Evolutionary conservation across 169 alveolate genomes (phyloP).

Genomic region (Neospora caninum): DNA sequence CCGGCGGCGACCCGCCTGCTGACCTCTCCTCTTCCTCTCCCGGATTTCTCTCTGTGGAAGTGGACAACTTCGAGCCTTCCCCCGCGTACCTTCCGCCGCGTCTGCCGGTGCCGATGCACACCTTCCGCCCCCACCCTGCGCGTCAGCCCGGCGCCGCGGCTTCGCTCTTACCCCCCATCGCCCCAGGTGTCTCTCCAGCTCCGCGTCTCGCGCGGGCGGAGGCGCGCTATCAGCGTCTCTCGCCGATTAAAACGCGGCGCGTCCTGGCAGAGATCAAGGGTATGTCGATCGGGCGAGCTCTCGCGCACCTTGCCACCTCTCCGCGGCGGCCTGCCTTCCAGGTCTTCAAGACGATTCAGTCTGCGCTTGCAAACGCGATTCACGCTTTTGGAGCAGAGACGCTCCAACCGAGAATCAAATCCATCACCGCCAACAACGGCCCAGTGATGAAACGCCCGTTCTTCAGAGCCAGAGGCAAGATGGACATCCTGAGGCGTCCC

Average conservation of each 20-base stretch:
- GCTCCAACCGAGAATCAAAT: constrained; percentile 22
- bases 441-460: constrained; percentile 57
- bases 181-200: not conserved
- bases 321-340: constrained; percentile 68
- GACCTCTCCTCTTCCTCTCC: not conserved
- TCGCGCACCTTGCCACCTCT: constrained; percentile 65
- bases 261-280: constrained; percentile 58
- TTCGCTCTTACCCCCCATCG: not conserved
- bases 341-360: constrained; percentile 48
- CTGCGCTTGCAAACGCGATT: constrained; percentile 65
- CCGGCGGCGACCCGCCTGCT: not conserved
- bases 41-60: not conserved
- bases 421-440: constrained; percentile 61
- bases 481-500: constrained; percentile 55
- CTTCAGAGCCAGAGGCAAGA: constrained; percentile 49
- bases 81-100: not conserved
- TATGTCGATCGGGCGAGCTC: constrained; percentile 51
- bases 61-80: not conserved
- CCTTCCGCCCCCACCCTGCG: not conserved
- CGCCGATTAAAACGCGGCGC: constrained; percentile 65
- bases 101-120: not conserved
- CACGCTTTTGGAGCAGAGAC: not conserved
- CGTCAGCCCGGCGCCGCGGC: not conserved
- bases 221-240: constrained; percentile 54
- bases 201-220: constrained; percentile 14